phyloP scores from a whole-genome alignment of 106 monocot genomes.

The Narthecium ossifragum region DNA sequence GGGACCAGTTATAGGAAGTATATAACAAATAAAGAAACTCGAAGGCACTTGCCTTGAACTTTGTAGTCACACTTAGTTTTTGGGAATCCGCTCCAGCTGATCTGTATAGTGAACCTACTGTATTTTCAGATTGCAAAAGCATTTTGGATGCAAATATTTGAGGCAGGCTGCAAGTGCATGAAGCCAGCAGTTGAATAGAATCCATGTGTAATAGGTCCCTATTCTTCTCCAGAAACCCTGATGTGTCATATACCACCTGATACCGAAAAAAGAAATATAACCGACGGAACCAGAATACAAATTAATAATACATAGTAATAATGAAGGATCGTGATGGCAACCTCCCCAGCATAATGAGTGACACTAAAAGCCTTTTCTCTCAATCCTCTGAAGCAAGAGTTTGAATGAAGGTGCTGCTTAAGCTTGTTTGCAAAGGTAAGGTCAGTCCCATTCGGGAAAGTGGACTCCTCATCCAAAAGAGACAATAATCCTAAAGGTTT shows the following conservation, averaged over 20 bases:
- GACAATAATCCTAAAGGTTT: slow-evolving; percentile 93
- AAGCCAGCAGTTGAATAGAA: slow-evolving; percentile 81
- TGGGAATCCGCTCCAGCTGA: slow-evolving; percentile 70
- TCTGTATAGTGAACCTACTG: slow-evolving; percentile 28
- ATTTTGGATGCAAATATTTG: slow-evolving; percentile 80
- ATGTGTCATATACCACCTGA: slow-evolving; percentile 84
- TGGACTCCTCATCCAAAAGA: slow-evolving; percentile 96
- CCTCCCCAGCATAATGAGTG: slow-evolving; percentile 97
- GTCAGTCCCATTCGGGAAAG: slow-evolving; percentile 96
- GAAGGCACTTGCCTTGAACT: slow-evolving; percentile 67
- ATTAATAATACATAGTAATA: not conserved
- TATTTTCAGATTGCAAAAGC: slow-evolving; percentile 49
- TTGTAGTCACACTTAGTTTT: slow-evolving; percentile 88
- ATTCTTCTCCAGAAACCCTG: slow-evolving; percentile 95
- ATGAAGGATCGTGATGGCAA: slow-evolving; percentile 13
- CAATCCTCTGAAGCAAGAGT: slow-evolving; percentile 83
- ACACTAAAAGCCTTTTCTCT: slow-evolving; percentile 82
- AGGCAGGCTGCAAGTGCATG: slow-evolving; percentile 74
- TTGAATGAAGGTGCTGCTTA: slow-evolving; percentile 84
- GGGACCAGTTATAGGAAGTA: too few relatives aligned
- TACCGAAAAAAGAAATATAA: slow-evolving; percentile 9
- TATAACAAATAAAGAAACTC: not conserved
- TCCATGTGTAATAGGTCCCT: slow-evolving; percentile 87
- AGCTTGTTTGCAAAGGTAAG: slow-evolving; percentile 90
- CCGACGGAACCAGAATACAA: not conserved